These are phyloP conservation scores for Cyberlindnera mississippiensis DNA, from an alignment of 805 yeast genomes.

Conservation along the genomic window DNA sequence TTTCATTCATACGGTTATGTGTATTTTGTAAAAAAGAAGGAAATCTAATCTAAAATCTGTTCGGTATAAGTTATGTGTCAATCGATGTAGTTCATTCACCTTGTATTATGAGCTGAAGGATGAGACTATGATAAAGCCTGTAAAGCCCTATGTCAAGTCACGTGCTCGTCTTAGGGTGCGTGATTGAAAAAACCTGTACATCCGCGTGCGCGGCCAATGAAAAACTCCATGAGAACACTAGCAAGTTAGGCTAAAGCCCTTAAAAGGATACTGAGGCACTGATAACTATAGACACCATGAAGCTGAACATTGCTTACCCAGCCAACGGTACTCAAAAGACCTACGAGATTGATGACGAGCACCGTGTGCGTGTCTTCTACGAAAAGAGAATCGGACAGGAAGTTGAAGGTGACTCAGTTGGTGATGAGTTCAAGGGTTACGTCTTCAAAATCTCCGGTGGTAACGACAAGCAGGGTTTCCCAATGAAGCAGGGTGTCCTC, in stretches of 20 bases:
- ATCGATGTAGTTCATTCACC: too few relatives aligned
- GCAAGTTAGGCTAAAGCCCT: too few relatives aligned
- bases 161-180: too few relatives aligned
- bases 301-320: constrained; percentile 99
- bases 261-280: too few relatives aligned
- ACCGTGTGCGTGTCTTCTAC: constrained; percentile 96
- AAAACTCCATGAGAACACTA: too few relatives aligned
- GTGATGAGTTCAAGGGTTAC: constrained; percentile 99
- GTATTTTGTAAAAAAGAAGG: constrained; percentile 25
- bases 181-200: too few relatives aligned
- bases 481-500: constrained; percentile 99
- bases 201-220: too few relatives aligned
- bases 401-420: constrained; percentile 97
- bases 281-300: too few relatives aligned
- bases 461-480: constrained; percentile 99
- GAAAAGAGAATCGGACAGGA: constrained; percentile 99
- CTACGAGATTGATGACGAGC: constrained; percentile 98
- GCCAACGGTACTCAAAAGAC: constrained; percentile 99
- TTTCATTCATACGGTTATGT: constrained; percentile 15
- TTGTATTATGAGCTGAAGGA: too few relatives aligned
- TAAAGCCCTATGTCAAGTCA: too few relatives aligned
- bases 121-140: too few relatives aligned
- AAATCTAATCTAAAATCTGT: constrained; percentile 70
- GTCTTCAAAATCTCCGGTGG: constrained; percentile 98
- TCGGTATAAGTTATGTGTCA: constrained; percentile 45